phyloP scores from a whole-genome alignment of 2,329 filamentous ascomycete genomes.

The Neoscytalidium dimidiatum region DNA sequence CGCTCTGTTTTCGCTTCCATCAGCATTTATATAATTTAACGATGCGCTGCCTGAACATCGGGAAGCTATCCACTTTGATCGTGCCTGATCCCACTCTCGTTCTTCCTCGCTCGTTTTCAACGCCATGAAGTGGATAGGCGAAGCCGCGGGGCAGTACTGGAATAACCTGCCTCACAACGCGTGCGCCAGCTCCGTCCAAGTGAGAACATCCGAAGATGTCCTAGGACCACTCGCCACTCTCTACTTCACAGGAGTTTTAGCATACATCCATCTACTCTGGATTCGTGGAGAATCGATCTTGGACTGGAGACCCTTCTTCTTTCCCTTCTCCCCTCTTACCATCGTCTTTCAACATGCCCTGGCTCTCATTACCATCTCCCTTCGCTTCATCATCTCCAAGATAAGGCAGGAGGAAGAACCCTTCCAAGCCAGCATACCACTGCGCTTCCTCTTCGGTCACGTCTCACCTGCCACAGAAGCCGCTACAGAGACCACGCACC shows the following conservation, averaged over 20 bases:
- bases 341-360: neutral
- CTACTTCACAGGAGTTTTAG: neutral
- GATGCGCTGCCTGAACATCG: neutral
- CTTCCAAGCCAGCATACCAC: neutral
- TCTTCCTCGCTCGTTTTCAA: neutral
- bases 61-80: too few species aligned
- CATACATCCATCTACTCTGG: neutral
- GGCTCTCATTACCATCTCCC: neutral
- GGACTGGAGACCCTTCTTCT: conserved; percentile 6
- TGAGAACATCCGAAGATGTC: neutral
- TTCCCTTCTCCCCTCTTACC: neutral
- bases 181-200: neutral
- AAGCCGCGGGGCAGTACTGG: neutral
- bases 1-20: neutral
- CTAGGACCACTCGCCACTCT: neutral
- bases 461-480: neutral
- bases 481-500: neutral
- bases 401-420: neutral
- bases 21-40: neutral
- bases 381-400: neutral
- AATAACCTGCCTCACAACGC: neutral
- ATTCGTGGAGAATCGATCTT: neutral
- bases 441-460: neutral
- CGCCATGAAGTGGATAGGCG: neutral
- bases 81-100: neutral